Evolutionary conservation across 371 early-diverging fungal species (phyloP).

Genomic region (Syncephalis plumigaleata): DNA sequence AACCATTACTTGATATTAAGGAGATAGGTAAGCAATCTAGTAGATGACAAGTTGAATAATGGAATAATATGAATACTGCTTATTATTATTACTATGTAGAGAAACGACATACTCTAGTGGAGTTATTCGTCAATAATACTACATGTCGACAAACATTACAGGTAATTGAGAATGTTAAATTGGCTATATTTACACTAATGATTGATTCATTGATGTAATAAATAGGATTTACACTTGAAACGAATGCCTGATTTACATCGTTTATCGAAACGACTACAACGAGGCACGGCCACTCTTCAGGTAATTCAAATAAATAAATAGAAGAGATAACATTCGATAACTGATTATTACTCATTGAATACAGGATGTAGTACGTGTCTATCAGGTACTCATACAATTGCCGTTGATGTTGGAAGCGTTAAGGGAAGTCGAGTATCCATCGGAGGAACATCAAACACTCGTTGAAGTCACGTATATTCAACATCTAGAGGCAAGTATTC

Average conservation of each 20-base stretch:
- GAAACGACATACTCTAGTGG: slow-evolving; percentile 60
- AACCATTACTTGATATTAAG: slow-evolving; percentile 60
- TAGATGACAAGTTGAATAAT: neutral
- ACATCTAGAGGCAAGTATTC: slow-evolving; percentile 17
- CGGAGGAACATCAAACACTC: slow-evolving; percentile 19
- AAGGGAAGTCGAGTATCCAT: slow-evolving; percentile 17
- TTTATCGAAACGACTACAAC: slow-evolving; percentile 63
- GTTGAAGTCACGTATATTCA: slow-evolving; percentile 22
- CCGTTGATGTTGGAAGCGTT: slow-evolving; percentile 45
- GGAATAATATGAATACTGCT: no score
- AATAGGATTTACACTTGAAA: slow-evolving; percentile 47
- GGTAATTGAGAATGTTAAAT: slow-evolving; percentile 8
- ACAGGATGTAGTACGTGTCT: slow-evolving; percentile 73
- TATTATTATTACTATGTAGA: slow-evolving; percentile 13
- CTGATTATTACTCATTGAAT: slow-evolving; percentile 2
- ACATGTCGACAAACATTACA: slow-evolving; percentile 54
- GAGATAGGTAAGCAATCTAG: slow-evolving; percentile 37
- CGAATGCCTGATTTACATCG: slow-evolving; percentile 76
- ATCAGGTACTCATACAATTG: slow-evolving; percentile 68
- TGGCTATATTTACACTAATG: slow-evolving; percentile 1
- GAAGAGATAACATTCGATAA: neutral
- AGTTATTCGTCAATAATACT: slow-evolving; percentile 46
- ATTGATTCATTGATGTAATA: neutral
- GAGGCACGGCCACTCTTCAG: slow-evolving; percentile 62
- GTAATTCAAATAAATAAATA: slow-evolving; percentile 4